These are phyloP conservation scores for Fusarium fujikuroi DNA, from an alignment of 2,329 filamentous ascomycete genomes.

Conservation along the genomic window DNA sequence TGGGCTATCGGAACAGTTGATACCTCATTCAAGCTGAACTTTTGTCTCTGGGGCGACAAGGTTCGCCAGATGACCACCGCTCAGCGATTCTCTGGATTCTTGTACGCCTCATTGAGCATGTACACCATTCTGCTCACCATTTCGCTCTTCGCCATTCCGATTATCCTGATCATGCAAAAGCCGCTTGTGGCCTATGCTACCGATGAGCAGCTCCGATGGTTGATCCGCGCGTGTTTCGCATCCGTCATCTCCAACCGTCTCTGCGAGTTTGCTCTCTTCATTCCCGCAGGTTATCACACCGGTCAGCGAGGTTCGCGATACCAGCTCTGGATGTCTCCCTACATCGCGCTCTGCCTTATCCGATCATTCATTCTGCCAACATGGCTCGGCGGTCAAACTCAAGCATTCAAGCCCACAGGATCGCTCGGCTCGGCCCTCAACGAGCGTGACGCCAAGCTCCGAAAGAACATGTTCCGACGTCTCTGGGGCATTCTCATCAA, in stretches of 20 bases:
- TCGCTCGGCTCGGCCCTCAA: slow-evolving; percentile 66
- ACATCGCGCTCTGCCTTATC: slow-evolving; percentile 67
- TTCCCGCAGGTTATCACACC: slow-evolving; percentile 68
- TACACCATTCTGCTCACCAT: slow-evolving; percentile 66
- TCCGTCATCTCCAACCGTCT: slow-evolving; percentile 62
- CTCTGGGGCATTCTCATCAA: slow-evolving; percentile 65
- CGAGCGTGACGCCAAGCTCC: slow-evolving; percentile 64
- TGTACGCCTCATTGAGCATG: slow-evolving; percentile 65
- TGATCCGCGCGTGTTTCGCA: slow-evolving; percentile 66
- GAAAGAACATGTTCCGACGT: slow-evolving; percentile 64
- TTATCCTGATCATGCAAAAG: slow-evolving; percentile 67
- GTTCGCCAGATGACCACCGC: slow-evolving; percentile 64
- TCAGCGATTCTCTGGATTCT: slow-evolving; percentile 68
- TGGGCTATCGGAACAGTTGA: slow-evolving; percentile 68
- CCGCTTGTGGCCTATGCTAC: slow-evolving; percentile 66
- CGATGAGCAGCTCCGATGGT: slow-evolving; percentile 65
- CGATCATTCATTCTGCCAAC: slow-evolving; percentile 67
- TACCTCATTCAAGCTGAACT: slow-evolving; percentile 68
- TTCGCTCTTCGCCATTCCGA: slow-evolving; percentile 67
- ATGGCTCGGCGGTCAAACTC: slow-evolving; percentile 68
- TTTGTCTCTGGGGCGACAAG: slow-evolving; percentile 65
- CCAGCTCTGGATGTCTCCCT: slow-evolving; percentile 72
- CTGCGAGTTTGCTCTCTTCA: slow-evolving; percentile 67
- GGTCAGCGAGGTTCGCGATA: slow-evolving; percentile 66
- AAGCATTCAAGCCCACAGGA: slow-evolving; percentile 70